Conservation (phyloP, 495 filamentous ascomycete genomes). For the Cercophora sp. region DNA sequence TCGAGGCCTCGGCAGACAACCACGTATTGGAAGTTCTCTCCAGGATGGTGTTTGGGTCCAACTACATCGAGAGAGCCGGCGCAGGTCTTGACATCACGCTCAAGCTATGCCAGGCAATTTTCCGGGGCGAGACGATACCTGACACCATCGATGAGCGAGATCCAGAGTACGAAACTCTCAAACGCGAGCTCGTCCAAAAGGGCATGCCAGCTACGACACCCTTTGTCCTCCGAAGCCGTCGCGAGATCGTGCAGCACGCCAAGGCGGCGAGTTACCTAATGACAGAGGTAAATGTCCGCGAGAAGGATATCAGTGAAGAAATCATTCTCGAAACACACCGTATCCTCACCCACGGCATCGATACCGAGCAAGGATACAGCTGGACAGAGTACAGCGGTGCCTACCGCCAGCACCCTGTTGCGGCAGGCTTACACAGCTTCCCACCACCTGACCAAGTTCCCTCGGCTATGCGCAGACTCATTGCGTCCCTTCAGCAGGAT, state of each 20-base stretch:
- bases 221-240: slow-evolving; percentile 10
- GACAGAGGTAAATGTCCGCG: slow-evolving; percentile 13
- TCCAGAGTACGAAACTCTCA: slow-evolving; percentile 6
- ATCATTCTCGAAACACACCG: slow-evolving; percentile 31
- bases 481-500: slow-evolving; percentile 16
- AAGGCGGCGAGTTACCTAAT: slow-evolving; percentile 27
- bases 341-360: slow-evolving; percentile 24
- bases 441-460: slow-evolving; percentile 18
- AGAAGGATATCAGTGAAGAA: slow-evolving; percentile 25
- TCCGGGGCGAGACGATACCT: slow-evolving; percentile 8
- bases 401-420: slow-evolving; percentile 26
- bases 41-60: slow-evolving; percentile 21
- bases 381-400: slow-evolving; percentile 24
- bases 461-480: slow-evolving; percentile 22
- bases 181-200: background rate
- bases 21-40: background rate
- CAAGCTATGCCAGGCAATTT: slow-evolving; percentile 16
- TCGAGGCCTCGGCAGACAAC: background rate
- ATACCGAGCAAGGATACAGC: slow-evolving; percentile 8
- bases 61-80: slow-evolving; percentile 25
- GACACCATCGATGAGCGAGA: background rate
- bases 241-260: slow-evolving; percentile 34
- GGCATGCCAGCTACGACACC: background rate
- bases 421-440: slow-evolving; percentile 23
- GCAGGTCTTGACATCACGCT: slow-evolving; percentile 13